Conservation (phyloP, 768 basidiomycete genomes). For the Scleroderma citrinum region DNA sequence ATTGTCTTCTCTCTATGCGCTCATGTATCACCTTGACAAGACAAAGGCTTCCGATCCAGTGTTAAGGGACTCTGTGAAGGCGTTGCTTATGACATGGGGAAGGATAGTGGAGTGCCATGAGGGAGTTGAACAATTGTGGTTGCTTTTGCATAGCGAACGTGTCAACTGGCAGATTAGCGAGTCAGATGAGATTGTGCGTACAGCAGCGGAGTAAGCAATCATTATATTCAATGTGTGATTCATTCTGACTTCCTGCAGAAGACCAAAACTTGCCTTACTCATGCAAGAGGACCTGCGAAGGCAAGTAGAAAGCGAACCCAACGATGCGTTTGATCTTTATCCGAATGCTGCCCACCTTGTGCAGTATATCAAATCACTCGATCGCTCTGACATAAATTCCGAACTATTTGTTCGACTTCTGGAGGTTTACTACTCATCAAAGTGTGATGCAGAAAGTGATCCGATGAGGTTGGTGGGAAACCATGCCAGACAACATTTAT, state of each 20-base stretch:
- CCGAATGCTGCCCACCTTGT: slow-evolving; percentile 75
- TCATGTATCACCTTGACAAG: slow-evolving; percentile 49
- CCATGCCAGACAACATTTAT: neutral
- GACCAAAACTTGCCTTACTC: slow-evolving; percentile 38
- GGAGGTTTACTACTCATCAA: slow-evolving; percentile 51
- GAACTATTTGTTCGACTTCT: slow-evolving; percentile 70
- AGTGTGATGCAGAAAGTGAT: slow-evolving; percentile 13
- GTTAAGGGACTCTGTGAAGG: slow-evolving; percentile 51
- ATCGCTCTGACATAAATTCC: slow-evolving; percentile 64
- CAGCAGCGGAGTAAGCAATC: slow-evolving; percentile 36
- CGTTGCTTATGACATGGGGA: slow-evolving; percentile 70
- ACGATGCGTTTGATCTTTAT: slow-evolving; percentile 58
- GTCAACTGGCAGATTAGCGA: slow-evolving; percentile 52
- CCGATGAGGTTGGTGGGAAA: slow-evolving; percentile 17
- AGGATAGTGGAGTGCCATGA: slow-evolving; percentile 51
- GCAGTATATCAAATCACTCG: slow-evolving; percentile 54
- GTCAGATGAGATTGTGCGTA: slow-evolving; percentile 43
- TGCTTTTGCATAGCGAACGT: slow-evolving; percentile 46
- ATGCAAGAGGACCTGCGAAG: slow-evolving; percentile 45
- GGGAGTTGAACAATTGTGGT: slow-evolving; percentile 53
- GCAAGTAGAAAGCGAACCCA: slow-evolving; percentile 36
- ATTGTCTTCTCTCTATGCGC: slow-evolving; percentile 56
- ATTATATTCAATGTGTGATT: neutral
- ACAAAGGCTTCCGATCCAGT: slow-evolving; percentile 59
- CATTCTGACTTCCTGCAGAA: neutral